phyloP scores from a whole-genome alignment of 306 rosid genomes.

The Pyrus betulifolia region DNA sequence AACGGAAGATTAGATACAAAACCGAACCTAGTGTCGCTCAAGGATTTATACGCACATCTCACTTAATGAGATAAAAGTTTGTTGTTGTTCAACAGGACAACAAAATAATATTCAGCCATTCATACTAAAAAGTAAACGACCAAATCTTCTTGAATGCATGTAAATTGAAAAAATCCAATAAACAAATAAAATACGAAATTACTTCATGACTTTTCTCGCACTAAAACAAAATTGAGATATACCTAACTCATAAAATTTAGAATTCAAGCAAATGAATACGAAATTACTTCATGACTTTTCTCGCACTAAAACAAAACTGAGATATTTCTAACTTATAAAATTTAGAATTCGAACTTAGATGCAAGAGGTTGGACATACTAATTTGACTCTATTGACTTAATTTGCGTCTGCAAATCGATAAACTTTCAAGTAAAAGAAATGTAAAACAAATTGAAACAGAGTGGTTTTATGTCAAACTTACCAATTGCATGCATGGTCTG shows the following conservation, averaged over 20 bases:
- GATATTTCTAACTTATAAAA: no score
- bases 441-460: not conserved
- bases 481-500: constrained; percentile 89
- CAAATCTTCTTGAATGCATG: not conserved
- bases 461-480: constrained; percentile 11
- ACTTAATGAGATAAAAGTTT: no score
- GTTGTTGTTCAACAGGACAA: not conserved
- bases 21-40: fast-evolving
- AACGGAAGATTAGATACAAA: no score
- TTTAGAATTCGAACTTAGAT: no score
- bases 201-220: no score
- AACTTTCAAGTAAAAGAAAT: no score
- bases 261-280: not conserved
- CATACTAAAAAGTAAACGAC: not conserved
- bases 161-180: not conserved
- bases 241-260: no score
- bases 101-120: not conserved
- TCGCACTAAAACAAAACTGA: no score
- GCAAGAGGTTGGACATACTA: no score
- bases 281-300: not conserved
- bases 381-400: not conserved
- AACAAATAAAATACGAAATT: not conserved
- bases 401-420: not conserved
- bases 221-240: no score
- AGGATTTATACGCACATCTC: no score